Evolutionary conservation across 1,284 basidiomycete species (phyloP), one percentile per base, ranked within the genome.

Genomic region (Meira nashicola): DNA sequence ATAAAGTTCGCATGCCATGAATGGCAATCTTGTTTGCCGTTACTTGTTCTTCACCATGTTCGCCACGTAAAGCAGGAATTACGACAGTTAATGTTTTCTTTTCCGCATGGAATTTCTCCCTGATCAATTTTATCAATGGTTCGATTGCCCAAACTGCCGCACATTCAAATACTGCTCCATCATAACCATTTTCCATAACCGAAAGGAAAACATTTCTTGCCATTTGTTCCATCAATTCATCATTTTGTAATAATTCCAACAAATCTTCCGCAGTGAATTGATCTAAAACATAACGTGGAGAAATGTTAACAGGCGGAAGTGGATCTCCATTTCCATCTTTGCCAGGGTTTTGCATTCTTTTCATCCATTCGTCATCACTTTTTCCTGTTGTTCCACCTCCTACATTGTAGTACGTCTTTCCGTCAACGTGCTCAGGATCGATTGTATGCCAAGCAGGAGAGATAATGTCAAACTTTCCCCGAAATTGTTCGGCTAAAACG

Each of bases 401-500:
- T 0, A 70, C 60, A 3, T 54, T 11, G 50, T 71, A 71, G 11
- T 17, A 37, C 2, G 55, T 54, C n/a, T 63, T 54, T 7, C 46
- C 44, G 3, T 41, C 21, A 14, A n/a, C 14, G 10, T 43, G 49
- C 6, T 23, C 38, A 0, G 53, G 21, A 11, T 49, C 54, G n/a
- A 71, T 41, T 14, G 69, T 70, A 44, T 71, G 67, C 69, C 69
- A 71, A 12, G 65, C 65, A 5, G 69, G 69, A 1, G 64, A 57
- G 21, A 71, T 61, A 17, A 67, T 17, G 54, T 67, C 59, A 49
- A 71, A 53, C 43, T 67, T 67, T 33, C 55, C 54, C 2, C 55
- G 40, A 21, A 53, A 53, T 17, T 38, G 19, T 15, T 64, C 62
- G 1, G 60, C 63, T 28, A 65, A 49, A 11, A 33, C 14, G 10